These are phyloP conservation scores for Austropuccinia psidii DNA, from an alignment of 1,284 basidiomycete genomes.

Conservation along the genomic window DNA sequence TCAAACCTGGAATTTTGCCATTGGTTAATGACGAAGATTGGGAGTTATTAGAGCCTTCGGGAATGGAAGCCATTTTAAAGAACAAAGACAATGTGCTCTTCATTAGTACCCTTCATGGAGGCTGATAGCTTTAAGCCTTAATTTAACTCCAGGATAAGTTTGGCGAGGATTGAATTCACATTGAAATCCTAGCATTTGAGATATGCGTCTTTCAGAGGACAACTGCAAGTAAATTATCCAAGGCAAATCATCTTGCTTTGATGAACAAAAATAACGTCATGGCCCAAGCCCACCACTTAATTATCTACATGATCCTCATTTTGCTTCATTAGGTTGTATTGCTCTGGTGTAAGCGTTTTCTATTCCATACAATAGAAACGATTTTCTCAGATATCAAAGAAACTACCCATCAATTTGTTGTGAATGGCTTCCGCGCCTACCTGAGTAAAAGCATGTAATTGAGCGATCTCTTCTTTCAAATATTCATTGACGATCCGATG, in stretches of 20 bases:
- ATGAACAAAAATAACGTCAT: too few relatives aligned
- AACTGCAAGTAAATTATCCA: too few relatives aligned
- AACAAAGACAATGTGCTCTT: constrained; percentile 27
- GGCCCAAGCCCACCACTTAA: neutral
- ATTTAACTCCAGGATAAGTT: too few relatives aligned
- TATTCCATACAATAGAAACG: neutral
- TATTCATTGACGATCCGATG: constrained; percentile 27
- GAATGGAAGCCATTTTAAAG: constrained; percentile 27
- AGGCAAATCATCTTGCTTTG: too few relatives aligned
- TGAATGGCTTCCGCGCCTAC: neutral
- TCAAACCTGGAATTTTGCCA: constrained; percentile 31
- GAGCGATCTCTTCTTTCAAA: constrained; percentile 13
- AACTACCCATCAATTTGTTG: neutral
- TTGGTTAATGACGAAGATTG: constrained; percentile 35
- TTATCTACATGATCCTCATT: neutral
- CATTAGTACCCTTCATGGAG: constrained; percentile 36
- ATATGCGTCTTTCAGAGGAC: too few relatives aligned
- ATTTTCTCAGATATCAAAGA: neutral
- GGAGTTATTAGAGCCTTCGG: constrained; percentile 33
- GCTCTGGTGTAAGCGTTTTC: constrained; percentile 30
- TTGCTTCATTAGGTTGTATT: neutral
- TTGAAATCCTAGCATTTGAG: too few relatives aligned
- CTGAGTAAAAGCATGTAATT: constrained; percentile 34
- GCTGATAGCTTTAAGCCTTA: neutral
- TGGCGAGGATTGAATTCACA: too few relatives aligned